Base-by-base conservation (phyloP, 2,329 filamentous ascomycete genomes). In the Arthrobotrys conoides region DNA sequence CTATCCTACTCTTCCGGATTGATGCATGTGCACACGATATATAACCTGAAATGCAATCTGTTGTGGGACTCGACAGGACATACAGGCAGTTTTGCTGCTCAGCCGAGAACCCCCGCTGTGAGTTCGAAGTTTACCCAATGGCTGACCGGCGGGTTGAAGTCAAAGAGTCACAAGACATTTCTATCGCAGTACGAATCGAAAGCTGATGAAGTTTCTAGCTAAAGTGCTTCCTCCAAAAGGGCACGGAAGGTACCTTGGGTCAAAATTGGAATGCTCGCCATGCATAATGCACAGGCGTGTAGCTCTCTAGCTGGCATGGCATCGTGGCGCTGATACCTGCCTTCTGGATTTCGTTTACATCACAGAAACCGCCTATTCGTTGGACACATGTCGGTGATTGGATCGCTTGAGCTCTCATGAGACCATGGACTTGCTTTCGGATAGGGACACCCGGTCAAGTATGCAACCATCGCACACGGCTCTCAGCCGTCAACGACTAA, bases 21-120 rank as follows among this genome's bases (percentile, higher is more conserved):
- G 53, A 53, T 75, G 71, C 71, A 69, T 75, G 71, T 53, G 64
- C 71, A 75, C 71, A 75, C 71, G 71, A 75, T 75, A 68, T 41
- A 68, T 68, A 75, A 63, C 71, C 64, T 68, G 64, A 75, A 75
- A 55, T 65, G 46, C 33, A 64, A 67, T 64, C 63, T 57, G 61
- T 59, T 71, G 67, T 71, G 55, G 73, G 49, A 77, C 73, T 22
- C 44, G 24, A 51, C 33, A 46, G 51, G 18, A 46, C 44, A 9
- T 55, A 38, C 68, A 63, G 20, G 48, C 68, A 72, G 64, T 41
- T 18, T 41, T 41, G 38, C 66, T 63, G 27, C 61, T 73, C 71
- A 77, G 72, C 72, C 72, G 66, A 69, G 27, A 76, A 44, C 61
- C 18, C 59, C 20, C 16, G 18, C 18, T 4, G 5, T 5, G 16